Evolutionary conservation across 2,329 filamentous ascomycete species (phyloP), one percentile per base, ranked within the genome.

Genomic region (Endocalyx cinctus): DNA sequence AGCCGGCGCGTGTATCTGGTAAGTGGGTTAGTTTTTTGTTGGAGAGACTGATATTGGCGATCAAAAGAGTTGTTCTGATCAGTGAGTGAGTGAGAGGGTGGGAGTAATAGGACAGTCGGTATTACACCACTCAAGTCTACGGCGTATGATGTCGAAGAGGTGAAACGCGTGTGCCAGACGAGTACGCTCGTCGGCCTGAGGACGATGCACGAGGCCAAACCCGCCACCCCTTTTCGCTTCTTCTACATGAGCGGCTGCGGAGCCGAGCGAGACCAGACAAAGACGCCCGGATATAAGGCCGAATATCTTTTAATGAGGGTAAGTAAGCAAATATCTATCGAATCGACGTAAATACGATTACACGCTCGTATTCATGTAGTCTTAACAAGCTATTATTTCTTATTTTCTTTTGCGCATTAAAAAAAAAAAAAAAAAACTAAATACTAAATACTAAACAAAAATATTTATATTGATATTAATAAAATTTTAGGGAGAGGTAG

Each of bases 301-400:
- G 53, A 70, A 25, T 75, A 74, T 35, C 41, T 31, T 6, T 35
- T 66, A 8, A 61, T 75, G 60, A 50, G 72, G n/a, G 72, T 72
- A 52, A 42, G 60, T 48, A 6, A n/a, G 31, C 18, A 16, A n/a
- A n/a, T n/a, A n/a, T n/a, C n/a, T n/a, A n/a, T n/a, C n/a, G n/a
- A n/a, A n/a, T n/a, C n/a, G n/a, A n/a, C n/a, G n/a, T n/a, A n/a
- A n/a, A n/a, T n/a, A n/a, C n/a, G n/a, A n/a, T n/a, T n/a, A n/a
- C n/a, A n/a, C n/a, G n/a, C n/a, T n/a, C n/a, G n/a, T n/a, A n/a
- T n/a, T n/a, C n/a, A n/a, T n/a, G n/a, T n/a, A n/a, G n/a, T n/a
- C n/a, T n/a, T n/a, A n/a, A n/a, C n/a, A n/a, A n/a, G n/a, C n/a
- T n/a, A n/a, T n/a, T n/a, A n/a, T n/a, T n/a, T n/a, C n/a, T n/a